Conservation (phyloP, 768 basidiomycete genomes). For the Astraeus odoratus region DNA sequence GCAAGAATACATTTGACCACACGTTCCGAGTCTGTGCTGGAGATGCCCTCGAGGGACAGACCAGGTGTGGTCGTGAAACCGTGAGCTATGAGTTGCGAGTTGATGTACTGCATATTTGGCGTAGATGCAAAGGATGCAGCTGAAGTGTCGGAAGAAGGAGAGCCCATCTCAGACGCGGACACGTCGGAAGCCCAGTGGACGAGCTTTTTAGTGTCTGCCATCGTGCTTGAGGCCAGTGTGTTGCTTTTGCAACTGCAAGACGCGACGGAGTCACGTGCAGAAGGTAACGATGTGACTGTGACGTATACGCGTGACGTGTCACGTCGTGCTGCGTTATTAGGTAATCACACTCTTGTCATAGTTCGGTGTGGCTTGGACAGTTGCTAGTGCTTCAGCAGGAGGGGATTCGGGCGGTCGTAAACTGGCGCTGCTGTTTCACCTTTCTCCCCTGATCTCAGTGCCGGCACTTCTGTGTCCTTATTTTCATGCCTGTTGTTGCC, state of each 20-base stretch:
- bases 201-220: slow-evolving; percentile 34
- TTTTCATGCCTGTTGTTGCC: slow-evolving; percentile 37
- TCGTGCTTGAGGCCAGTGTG: too few relatives aligned
- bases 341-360: too few relatives aligned
- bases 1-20: slow-evolving; percentile 70
- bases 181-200: slow-evolving; percentile 48
- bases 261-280: slow-evolving; percentile 24
- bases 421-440: slow-evolving; percentile 4
- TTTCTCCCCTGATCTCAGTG: slow-evolving; percentile 4
- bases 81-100: slow-evolving; percentile 76
- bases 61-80: slow-evolving; percentile 64
- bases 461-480: background rate
- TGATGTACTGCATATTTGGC: slow-evolving; percentile 71
- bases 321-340: slow-evolving; percentile 19
- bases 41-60: slow-evolving; percentile 59
- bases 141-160: slow-evolving; percentile 35
- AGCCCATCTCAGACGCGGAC: slow-evolving; percentile 37
- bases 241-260: slow-evolving; percentile 1
- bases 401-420: background rate
- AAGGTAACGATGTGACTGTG: slow-evolving; percentile 1
- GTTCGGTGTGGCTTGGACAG: too few relatives aligned
- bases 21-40: slow-evolving; percentile 45
- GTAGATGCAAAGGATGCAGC: slow-evolving; percentile 43
- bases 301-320: slow-evolving; percentile 8
- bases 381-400: background rate